Evolutionary conservation across 1,284 basidiomycete species (phyloP), one percentile per base, ranked within the genome.

Genomic region (Sparassis latifolia): DNA sequence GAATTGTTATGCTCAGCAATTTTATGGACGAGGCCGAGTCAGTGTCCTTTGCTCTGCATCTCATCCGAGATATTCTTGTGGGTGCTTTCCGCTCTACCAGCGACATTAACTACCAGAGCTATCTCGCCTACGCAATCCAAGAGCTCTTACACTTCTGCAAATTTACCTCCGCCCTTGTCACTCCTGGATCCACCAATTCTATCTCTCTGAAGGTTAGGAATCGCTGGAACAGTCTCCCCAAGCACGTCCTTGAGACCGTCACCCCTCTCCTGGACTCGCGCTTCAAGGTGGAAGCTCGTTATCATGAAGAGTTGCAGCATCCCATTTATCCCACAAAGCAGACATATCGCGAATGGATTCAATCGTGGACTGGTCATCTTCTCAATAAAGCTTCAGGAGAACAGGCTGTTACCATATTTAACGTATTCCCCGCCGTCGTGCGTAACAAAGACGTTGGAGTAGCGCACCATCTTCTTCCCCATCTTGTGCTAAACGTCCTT

Each of bases 341-440:
- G 3, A 93, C 92, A 0, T 99, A 97, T 68, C 84, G 95, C 44
- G 95, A 99, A 66, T 99, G 97, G 97, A 78, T 99, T 28, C 92
- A 97, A 58, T 67, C 80, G 0, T 99, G 96, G 95, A 85, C 90
- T 0, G 78, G 80, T 9, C 79, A 91, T 63, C 80, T 99, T n/a
- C 91, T 98, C 51, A 76, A 79, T 7, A 72, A 77, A 62, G 77
- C 76, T 2, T 78, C 78, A 2, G 81, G 80, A n/a, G 61, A 65
- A 2, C 74, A 71, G 33, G 88, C 88, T 3, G 68, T 73, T 52
- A 71, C 69, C 28, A 84, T 99, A 44, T 99, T 99, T 63, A 73
- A 78, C 6, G 82, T 88, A 4, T 92, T 97, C 62, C 79, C 84
- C 28, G 81, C 85, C 3, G 84, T 89, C 0, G 79, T 98, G 30